phyloP scores from a whole-genome alignment of 1,139 yeast species.

The Taiozyma sp. region DNA sequence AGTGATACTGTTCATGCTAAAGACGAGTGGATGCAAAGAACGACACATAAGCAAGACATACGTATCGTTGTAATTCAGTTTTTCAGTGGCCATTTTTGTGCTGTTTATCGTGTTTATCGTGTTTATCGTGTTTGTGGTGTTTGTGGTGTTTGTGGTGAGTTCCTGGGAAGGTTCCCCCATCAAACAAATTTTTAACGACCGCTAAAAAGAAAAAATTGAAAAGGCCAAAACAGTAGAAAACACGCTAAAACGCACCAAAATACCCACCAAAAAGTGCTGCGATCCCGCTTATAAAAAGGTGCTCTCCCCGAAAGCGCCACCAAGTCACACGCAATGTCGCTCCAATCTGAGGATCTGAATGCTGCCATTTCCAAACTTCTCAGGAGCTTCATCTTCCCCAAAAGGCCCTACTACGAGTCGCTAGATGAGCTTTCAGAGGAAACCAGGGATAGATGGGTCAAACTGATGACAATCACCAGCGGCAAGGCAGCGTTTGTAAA shows the following conservation, averaged over 20 bases:
- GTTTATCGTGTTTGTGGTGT: background rate
- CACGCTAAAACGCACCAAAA: background rate
- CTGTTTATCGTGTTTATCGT: no score
- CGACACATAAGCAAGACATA: conserved; percentile 24
- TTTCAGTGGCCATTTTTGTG: background rate
- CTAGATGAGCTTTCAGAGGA: background rate
- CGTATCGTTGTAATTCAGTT: conserved; percentile 16
- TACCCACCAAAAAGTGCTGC: background rate
- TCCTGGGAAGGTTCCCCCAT: no score
- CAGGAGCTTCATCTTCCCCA: background rate
- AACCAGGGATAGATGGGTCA: background rate
- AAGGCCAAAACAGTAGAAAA: background rate
- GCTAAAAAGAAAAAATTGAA: background rate
- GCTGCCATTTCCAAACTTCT: background rate
- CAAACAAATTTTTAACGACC: no score
- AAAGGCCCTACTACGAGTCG: background rate
- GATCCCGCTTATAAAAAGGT: no score
- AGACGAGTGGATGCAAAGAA: no score
- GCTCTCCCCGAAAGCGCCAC: no score
- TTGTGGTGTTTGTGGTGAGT: background rate
- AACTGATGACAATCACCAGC: background rate
- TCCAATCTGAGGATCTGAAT: background rate
- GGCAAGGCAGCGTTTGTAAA: background rate
- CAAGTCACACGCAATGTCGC: background rate
- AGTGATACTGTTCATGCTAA: background rate